These are phyloP conservation scores for Cystobasidium pallidum DNA, from an alignment of 1,284 basidiomycete species.

Conservation along the genomic window DNA sequence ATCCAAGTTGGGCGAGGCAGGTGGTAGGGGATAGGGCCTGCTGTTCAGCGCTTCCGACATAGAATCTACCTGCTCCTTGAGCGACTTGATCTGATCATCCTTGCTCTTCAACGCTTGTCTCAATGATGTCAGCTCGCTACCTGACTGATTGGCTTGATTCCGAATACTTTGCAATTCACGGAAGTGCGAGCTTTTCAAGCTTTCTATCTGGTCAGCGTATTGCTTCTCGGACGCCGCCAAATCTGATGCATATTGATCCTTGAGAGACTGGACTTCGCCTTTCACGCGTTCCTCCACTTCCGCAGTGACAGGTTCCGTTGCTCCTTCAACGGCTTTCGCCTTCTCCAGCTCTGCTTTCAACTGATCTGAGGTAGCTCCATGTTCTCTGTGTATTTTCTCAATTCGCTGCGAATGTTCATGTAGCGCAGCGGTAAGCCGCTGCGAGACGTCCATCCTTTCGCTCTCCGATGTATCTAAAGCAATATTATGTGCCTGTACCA, in stretches of 20 bases:
- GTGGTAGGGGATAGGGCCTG: constrained; percentile 25
- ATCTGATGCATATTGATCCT: not conserved
- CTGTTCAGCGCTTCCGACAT: constrained; percentile 24
- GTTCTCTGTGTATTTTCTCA: constrained; percentile 45
- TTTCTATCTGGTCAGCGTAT: constrained; percentile 6
- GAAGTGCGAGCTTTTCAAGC: constrained; percentile 24
- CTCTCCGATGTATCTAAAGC: constrained; percentile 30
- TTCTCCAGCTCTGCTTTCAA: constrained; percentile 10
- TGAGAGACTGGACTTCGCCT: not conserved
- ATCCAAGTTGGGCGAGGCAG: constrained; percentile 24
- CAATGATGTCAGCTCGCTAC: constrained; percentile 20
- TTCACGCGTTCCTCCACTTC: not conserved
- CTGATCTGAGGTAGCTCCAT: constrained; percentile 27
- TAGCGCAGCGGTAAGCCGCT: constrained; percentile 31
- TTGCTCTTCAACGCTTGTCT: not conserved
- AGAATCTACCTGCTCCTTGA: constrained; percentile 28
- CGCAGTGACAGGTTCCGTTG: not conserved
- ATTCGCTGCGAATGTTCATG: constrained; percentile 41
- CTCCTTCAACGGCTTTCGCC: not conserved
- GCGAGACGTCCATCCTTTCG: constrained; percentile 41
- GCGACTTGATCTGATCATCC: constrained; percentile 23
- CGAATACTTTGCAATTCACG: constrained; percentile 33
- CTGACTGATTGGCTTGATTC: constrained; percentile 38
- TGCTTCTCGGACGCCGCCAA: not conserved
- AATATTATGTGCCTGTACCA: constrained; percentile 17